Evolutionary conservation across 805 yeast species (phyloP).

Genomic region (Wickerhamomyces strasburgensis): DNA sequence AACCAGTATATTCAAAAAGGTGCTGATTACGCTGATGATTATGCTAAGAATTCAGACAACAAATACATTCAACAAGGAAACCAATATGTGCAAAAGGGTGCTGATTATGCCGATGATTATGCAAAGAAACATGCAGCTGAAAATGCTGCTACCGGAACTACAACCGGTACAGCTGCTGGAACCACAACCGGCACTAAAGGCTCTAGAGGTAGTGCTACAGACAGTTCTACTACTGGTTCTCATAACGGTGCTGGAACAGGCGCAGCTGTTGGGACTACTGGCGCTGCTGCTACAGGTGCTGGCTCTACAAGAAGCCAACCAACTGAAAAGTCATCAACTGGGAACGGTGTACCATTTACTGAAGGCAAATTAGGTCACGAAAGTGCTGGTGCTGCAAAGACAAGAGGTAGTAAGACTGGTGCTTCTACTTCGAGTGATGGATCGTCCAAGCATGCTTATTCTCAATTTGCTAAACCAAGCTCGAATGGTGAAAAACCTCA

Average conservation of each 20-base stretch:
- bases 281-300: not conserved
- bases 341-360: not conserved
- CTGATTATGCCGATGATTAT: conserved; percentile 13
- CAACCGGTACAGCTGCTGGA: conserved; percentile 2
- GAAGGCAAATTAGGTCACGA: not conserved
- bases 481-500: conserved; percentile 1
- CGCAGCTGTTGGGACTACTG: not conserved
- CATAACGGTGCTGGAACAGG: not conserved
- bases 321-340: conserved; percentile 1
- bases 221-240: conserved; percentile 2
- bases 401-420: too few species aligned
- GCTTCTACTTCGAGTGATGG: too few species aligned
- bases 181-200: too few species aligned
- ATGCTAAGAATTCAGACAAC: conserved; percentile 12
- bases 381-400: not conserved
- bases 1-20: conserved; percentile 13
- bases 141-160: not conserved
- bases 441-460: conserved; percentile 1
- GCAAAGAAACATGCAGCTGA: conserved; percentile 2
- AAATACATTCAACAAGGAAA: conserved; percentile 11
- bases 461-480: conserved; percentile 2
- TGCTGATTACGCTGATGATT: conserved; percentile 16
- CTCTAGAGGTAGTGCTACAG: not conserved
- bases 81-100: conserved; percentile 10
- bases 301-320: not conserved